Conservation (phyloP, 768 basidiomycete species). For the Myochromella boudieri region DNA sequence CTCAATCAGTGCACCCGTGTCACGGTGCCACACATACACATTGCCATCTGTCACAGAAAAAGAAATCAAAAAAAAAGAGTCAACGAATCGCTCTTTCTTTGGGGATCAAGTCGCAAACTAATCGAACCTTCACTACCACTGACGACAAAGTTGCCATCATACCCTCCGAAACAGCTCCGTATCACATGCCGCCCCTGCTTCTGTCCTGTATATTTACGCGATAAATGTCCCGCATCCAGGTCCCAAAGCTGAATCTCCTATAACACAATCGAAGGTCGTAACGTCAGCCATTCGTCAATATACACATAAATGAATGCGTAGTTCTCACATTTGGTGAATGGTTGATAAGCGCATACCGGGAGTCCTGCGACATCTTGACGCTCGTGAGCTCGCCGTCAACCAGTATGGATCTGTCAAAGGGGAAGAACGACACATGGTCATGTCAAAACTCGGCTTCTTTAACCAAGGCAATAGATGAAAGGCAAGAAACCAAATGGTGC, state of each 20-base stretch:
- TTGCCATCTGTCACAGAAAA: constrained; percentile 66
- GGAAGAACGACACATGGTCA: constrained; percentile 7
- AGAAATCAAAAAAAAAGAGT: too few relatives aligned
- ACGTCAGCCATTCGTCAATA: constrained; percentile 12
- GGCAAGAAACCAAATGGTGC: background rate
- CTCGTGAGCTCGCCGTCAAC: constrained; percentile 84
- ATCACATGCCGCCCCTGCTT: constrained; percentile 83
- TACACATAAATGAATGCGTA: constrained; percentile 2
- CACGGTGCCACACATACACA: constrained; percentile 94
- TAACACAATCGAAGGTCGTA: background rate
- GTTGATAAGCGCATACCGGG: constrained; percentile 83
- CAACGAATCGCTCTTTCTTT: too few relatives aligned
- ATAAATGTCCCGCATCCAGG: constrained; percentile 63
- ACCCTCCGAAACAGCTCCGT: constrained; percentile 91
- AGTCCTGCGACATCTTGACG: constrained; percentile 83
- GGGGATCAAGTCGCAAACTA: too few relatives aligned
- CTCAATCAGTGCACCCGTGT: constrained; percentile 81
- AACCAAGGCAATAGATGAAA: background rate
- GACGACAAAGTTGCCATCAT: constrained; percentile 83
- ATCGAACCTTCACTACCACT: constrained; percentile 92
- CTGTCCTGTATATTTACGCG: constrained; percentile 85
- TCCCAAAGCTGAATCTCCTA: constrained; percentile 93
- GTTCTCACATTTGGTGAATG: constrained; percentile 80
- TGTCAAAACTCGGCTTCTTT: constrained; percentile 3
- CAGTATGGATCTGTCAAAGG: constrained; percentile 51